Evolutionary conservation across 768 basidiomycete genomes (phyloP).

Genomic region (Tricholoma flavovirens): DNA sequence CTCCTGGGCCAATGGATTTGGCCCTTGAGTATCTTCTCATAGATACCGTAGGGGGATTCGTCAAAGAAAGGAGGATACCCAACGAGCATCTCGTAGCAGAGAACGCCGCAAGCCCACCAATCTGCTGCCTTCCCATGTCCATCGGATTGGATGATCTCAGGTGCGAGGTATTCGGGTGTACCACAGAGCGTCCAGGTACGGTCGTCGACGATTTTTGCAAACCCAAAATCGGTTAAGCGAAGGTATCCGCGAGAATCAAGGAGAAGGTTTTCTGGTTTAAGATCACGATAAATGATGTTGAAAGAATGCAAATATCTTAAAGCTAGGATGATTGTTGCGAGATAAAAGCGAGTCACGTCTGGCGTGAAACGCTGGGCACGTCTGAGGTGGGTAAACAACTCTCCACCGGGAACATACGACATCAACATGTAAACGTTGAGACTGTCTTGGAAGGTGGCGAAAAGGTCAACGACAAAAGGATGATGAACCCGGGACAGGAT

Average conservation of each 20-base stretch:
- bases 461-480: constrained; percentile 95
- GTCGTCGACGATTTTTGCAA: constrained; percentile 96
- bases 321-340: constrained; percentile 92
- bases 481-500: constrained; percentile 90
- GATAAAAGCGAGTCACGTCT: constrained; percentile 97
- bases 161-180: constrained; percentile 94
- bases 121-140: constrained; percentile 98
- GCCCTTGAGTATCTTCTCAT: constrained; percentile 92
- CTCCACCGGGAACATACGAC: constrained; percentile 94
- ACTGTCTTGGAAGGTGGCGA: constrained; percentile 92
- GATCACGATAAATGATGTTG: constrained; percentile 97
- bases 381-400: constrained; percentile 94
- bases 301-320: constrained; percentile 92
- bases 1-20: constrained; percentile 87
- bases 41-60: constrained; percentile 96
- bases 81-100: constrained; percentile 98
- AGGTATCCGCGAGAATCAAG: constrained; percentile 91
- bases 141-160: constrained; percentile 96
- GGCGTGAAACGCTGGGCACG: constrained; percentile 92
- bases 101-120: constrained; percentile 98
- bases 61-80: constrained; percentile 99
- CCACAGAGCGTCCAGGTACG: constrained; percentile 98
- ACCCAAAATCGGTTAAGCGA: constrained; percentile 95
- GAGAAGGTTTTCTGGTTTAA: constrained; percentile 98
- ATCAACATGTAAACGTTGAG: constrained; percentile 98